Evolutionary conservation across 306 rosid species (phyloP).

Genomic region (Amphicarpaea edgeworthii): DNA sequence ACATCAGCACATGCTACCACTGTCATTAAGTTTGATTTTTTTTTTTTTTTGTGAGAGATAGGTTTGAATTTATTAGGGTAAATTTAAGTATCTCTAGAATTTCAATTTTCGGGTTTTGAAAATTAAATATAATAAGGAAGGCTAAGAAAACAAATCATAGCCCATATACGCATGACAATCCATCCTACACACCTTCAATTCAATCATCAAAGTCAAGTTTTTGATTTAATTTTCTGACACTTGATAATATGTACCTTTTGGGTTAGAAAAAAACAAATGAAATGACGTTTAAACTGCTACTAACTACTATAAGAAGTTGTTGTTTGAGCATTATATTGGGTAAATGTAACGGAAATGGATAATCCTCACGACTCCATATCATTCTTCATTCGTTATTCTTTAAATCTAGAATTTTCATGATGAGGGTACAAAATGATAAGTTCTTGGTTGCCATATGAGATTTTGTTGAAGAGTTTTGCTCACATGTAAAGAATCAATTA

Average conservation of each 20-base stretch:
- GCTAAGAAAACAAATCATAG: conserved; percentile 1
- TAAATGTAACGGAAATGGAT: neutral
- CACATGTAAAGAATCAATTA: neutral
- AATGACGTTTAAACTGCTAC: neutral
- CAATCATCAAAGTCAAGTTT: conserved; percentile 7
- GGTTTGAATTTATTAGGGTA: conserved; percentile 25
- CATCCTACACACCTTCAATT: neutral
- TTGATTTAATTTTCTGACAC: conserved; percentile 10
- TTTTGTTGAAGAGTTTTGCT: neutral
- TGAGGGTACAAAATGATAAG: neutral
- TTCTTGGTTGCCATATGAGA: neutral
- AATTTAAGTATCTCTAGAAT: conserved; percentile 1
- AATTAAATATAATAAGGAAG: neutral
- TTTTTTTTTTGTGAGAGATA: too few species aligned
- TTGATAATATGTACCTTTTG: neutral
- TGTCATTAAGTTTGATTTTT: conserved; percentile 41
- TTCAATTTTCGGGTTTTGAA: conserved; percentile 14
- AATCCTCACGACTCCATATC: neutral
- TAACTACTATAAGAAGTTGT: neutral
- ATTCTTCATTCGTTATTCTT: neutral
- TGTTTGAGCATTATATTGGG: neutral
- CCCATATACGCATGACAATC: neutral
- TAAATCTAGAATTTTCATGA: neutral
- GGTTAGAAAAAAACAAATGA: neutral
- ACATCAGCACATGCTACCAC: conserved; percentile 44